These are phyloP conservation scores for Euphorbia peplus DNA, from an alignment of 345 rosid species.

Conservation along the genomic window DNA sequence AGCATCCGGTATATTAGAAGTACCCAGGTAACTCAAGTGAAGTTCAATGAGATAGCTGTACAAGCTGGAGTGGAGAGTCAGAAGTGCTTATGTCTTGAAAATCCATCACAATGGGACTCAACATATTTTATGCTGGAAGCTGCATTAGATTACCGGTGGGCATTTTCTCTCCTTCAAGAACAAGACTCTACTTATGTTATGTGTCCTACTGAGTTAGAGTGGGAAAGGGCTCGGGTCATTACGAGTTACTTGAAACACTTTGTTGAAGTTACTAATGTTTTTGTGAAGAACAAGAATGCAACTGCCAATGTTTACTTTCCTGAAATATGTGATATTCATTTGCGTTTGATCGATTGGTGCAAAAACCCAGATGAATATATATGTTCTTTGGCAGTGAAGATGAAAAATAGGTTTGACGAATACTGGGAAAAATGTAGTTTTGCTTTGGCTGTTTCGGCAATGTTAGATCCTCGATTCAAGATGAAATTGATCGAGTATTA, in stretches of 20 bases:
- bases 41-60: slow-evolving; percentile 38
- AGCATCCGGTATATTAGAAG: slow-evolving; percentile 44
- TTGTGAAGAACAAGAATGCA: slow-evolving; percentile 43
- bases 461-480: slow-evolving; percentile 81
- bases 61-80: slow-evolving; percentile 42
- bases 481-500: slow-evolving; percentile 79
- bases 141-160: slow-evolving; percentile 46
- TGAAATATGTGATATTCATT: slow-evolving; percentile 60
- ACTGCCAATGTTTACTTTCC: slow-evolving; percentile 65
- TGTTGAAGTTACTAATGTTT: slow-evolving; percentile 48
- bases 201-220: slow-evolving; percentile 63
- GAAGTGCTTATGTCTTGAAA: slow-evolving; percentile 48
- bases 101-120: slow-evolving; percentile 55
- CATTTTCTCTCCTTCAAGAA: slow-evolving; percentile 47
- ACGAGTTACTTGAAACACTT: slow-evolving; percentile 56
- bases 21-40: slow-evolving; percentile 40
- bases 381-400: slow-evolving; percentile 49
- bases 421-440: slow-evolving; percentile 72
- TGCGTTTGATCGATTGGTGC: slow-evolving; percentile 68
- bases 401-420: slow-evolving; percentile 61
- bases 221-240: slow-evolving; percentile 45
- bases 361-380: slow-evolving; percentile 58
- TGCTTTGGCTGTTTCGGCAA: slow-evolving; percentile 65
- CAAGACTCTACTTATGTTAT: slow-evolving; percentile 29
- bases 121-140: slow-evolving; percentile 63